phyloP scores from a whole-genome alignment of 345 rosid species.

The Hibiscus syriacus region DNA sequence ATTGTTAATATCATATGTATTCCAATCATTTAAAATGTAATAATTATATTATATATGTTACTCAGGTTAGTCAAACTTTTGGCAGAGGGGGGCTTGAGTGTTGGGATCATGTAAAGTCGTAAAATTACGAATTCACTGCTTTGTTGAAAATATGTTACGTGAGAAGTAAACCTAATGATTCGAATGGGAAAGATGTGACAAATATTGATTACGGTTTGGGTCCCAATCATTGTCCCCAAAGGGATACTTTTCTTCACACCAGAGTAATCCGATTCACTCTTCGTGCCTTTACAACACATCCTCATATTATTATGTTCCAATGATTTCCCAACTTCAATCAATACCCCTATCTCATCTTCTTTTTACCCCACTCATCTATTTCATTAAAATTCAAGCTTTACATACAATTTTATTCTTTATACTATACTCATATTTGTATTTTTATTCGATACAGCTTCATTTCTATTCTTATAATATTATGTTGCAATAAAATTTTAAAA shows the following conservation, averaged over 20 bases:
- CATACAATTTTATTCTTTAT: no score
- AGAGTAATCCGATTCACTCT: background rate
- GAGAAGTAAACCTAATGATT: background rate
- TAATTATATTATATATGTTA: no score
- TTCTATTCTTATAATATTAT: no score
- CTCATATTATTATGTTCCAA: background rate
- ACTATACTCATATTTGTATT: no score
- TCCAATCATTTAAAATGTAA: no score
- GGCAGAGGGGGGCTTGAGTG: background rate
- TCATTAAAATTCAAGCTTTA: background rate
- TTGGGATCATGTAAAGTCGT: background rate
- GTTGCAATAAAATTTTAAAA: no score
- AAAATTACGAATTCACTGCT: background rate
- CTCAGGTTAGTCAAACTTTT: background rate
- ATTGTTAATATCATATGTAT: no score
- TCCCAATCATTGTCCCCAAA: background rate
- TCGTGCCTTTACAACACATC: background rate
- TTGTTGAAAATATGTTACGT: background rate
- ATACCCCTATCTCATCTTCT: background rate
- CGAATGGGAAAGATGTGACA: background rate
- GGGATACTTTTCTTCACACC: background rate
- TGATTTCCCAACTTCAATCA: background rate
- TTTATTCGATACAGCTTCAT: no score
- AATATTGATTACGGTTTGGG: background rate
- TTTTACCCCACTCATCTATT: background rate